Conservation (phyloP, 768 basidiomycete species). For the Lactarius vividus region DNA sequence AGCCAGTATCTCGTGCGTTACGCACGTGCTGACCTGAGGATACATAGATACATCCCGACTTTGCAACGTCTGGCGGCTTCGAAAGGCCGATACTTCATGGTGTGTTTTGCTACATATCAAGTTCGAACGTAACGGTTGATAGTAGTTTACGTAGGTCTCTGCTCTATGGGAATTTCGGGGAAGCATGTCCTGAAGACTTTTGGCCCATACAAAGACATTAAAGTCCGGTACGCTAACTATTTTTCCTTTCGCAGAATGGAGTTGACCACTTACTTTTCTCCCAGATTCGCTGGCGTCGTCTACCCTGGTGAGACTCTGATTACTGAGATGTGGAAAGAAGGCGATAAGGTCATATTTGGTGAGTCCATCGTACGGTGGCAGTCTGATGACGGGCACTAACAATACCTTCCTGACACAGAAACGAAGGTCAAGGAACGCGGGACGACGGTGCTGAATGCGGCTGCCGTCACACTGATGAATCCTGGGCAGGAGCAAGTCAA, state of each 20-base stretch:
- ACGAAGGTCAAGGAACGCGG: conserved; percentile 88
- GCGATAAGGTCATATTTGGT: conserved; percentile 88
- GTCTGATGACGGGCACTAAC: not conserved
- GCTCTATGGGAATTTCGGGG: conserved; percentile 88
- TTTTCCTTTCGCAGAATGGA: not conserved
- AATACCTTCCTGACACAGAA: conserved; percentile 42
- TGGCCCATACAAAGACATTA: conserved; percentile 88
- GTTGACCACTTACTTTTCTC: conserved; percentile 12
- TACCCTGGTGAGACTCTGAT: conserved; percentile 94
- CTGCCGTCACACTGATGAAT: conserved; percentile 71
- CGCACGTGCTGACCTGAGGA: not conserved
- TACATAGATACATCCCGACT: conserved; percentile 81
- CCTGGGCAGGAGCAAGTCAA: conserved; percentile 40
- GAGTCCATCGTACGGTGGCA: conserved; percentile 35
- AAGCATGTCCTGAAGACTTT: conserved; percentile 90
- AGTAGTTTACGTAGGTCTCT: conserved; percentile 52
- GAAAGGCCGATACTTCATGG: conserved; percentile 85
- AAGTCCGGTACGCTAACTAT: conserved; percentile 66
- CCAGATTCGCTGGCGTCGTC: conserved; percentile 86
- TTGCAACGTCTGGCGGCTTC: conserved; percentile 94
- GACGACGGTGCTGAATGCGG: conserved; percentile 66
- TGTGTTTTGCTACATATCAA: conserved; percentile 24
- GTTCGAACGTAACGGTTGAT: conserved; percentile 2
- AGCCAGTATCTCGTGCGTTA: not conserved
- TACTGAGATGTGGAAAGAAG: conserved; percentile 99